These are phyloP conservation scores for Spathaspora girioi DNA, from an alignment of 805 yeast genomes.

Conservation along the genomic window DNA sequence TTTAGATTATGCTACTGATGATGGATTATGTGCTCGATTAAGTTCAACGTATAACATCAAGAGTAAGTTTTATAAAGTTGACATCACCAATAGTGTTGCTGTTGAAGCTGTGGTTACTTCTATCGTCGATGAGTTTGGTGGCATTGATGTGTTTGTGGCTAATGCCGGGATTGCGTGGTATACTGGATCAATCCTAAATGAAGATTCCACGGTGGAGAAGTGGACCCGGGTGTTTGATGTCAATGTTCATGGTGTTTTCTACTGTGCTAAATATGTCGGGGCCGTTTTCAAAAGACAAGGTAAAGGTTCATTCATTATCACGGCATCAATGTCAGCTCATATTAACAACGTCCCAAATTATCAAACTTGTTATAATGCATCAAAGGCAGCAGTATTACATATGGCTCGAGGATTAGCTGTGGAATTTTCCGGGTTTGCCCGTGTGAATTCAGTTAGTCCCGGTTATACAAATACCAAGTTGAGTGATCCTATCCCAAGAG, in stretches of 20 bases:
- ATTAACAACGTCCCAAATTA: constrained; percentile 83
- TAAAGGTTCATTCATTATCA: constrained; percentile 73
- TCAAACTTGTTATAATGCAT: constrained; percentile 83
- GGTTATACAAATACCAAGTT: constrained; percentile 82
- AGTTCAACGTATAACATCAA: constrained; percentile 4
- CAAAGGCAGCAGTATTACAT: constrained; percentile 81
- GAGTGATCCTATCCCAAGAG: constrained; percentile 36
- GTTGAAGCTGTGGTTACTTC: constrained; percentile 30
- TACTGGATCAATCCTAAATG: constrained; percentile 37
- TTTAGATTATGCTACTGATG: constrained; percentile 34
- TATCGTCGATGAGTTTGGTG: constrained; percentile 30
- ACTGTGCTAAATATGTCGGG: constrained; percentile 75
- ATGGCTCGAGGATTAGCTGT: constrained; percentile 75
- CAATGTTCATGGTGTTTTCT: constrained; percentile 77
- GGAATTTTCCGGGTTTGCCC: constrained; percentile 84
- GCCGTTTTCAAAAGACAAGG: constrained; percentile 68
- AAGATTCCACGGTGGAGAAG: constrained; percentile 46
- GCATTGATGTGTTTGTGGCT: constrained; percentile 42
- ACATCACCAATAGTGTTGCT: constrained; percentile 36
- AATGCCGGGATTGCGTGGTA: constrained; percentile 50
- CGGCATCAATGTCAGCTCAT: constrained; percentile 89
- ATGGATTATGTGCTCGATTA: constrained; percentile 14
- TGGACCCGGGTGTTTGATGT: constrained; percentile 74
- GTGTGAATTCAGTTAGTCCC: constrained; percentile 79
- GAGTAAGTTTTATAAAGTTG: constrained; percentile 28